Conservation (phyloP, 148 eudicot genomes). For the Camellia sinensis region DNA sequence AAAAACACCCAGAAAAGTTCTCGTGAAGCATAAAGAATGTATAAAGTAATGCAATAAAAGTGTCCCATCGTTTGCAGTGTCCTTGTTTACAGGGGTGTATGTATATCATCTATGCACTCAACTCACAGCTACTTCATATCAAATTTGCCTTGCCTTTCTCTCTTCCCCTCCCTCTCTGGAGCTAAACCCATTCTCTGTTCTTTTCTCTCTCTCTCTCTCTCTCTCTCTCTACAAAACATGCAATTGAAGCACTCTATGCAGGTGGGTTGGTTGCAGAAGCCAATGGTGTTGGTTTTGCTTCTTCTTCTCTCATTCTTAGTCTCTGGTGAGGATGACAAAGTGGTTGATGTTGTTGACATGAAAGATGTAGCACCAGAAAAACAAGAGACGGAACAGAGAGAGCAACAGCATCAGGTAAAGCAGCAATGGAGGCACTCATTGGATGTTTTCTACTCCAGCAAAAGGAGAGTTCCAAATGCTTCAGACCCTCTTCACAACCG, state of each 20-base stretch:
- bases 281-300: conserved; percentile 9
- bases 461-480: conserved; percentile 20
- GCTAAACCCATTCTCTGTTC: background rate
- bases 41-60: conserved; percentile 10
- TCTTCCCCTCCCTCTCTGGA: background rate
- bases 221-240: conserved; percentile 13
- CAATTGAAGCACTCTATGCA: background rate
- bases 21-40: conserved; percentile 35
- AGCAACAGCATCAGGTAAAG: background rate
- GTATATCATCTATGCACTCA: conserved; percentile 3
- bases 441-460: conserved; percentile 20
- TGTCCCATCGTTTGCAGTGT: conserved; percentile 32
- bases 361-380: background rate
- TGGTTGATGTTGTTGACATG: background rate
- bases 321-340: conserved; percentile 8
- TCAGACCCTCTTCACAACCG: conserved; percentile 38
- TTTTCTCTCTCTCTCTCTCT: conserved; percentile 2
- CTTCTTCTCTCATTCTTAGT: conserved; percentile 20
- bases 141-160: conserved; percentile 8
- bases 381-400: conserved; percentile 10
- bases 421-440: conserved; percentile 1
- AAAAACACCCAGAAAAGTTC: conserved; percentile 23
- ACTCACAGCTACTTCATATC: background rate
- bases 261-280: background rate
- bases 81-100: conserved; percentile 40